Conservation (phyloP, 2,329 filamentous ascomycete species). For the Aureobasidium sp. region DNA sequence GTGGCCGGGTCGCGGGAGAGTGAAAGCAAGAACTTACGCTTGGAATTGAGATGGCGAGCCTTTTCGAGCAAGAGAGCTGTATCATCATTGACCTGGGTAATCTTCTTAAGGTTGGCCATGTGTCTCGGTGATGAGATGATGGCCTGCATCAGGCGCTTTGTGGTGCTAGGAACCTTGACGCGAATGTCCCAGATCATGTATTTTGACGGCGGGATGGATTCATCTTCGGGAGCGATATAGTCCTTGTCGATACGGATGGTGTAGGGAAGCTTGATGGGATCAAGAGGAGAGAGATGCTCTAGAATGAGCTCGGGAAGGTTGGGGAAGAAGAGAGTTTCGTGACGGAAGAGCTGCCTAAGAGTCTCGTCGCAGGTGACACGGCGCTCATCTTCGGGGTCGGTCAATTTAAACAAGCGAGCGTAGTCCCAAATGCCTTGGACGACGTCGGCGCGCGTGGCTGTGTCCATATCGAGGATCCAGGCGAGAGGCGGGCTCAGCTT, state of each 20-base stretch:
- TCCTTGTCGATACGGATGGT: slow-evolving; percentile 80
- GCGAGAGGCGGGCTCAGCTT: slow-evolving; percentile 70
- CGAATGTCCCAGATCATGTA: slow-evolving; percentile 87
- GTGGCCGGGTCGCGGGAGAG: slow-evolving; percentile 74
- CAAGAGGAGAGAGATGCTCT: slow-evolving; percentile 68
- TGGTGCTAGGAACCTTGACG: slow-evolving; percentile 75
- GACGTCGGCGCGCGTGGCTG: slow-evolving; percentile 80
- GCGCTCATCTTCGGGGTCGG: slow-evolving; percentile 92
- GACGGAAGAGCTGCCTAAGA: slow-evolving; percentile 66
- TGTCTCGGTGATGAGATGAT: slow-evolving; percentile 34
- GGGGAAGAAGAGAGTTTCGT: slow-evolving; percentile 75
- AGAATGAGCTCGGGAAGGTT: slow-evolving; percentile 67
- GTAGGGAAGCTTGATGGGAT: slow-evolving; percentile 78
- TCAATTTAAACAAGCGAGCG: slow-evolving; percentile 73
- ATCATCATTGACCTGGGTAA: slow-evolving; percentile 74
- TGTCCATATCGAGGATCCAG: slow-evolving; percentile 76
- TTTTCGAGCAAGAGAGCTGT: slow-evolving; percentile 77
- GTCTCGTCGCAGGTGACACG: slow-evolving; percentile 85
- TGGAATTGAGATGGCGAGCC: slow-evolving; percentile 76
- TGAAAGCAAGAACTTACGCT: slow-evolving; percentile 77
- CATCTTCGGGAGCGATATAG: slow-evolving; percentile 44
- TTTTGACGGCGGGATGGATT: slow-evolving; percentile 51
- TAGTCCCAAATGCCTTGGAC: slow-evolving; percentile 96
- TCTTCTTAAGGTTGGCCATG: slow-evolving; percentile 65
- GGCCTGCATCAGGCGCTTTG: slow-evolving; percentile 58